Evolutionary conservation across 805 yeast genomes (phyloP).

Genomic region (Saccharomycopsis fibuligera): DNA sequence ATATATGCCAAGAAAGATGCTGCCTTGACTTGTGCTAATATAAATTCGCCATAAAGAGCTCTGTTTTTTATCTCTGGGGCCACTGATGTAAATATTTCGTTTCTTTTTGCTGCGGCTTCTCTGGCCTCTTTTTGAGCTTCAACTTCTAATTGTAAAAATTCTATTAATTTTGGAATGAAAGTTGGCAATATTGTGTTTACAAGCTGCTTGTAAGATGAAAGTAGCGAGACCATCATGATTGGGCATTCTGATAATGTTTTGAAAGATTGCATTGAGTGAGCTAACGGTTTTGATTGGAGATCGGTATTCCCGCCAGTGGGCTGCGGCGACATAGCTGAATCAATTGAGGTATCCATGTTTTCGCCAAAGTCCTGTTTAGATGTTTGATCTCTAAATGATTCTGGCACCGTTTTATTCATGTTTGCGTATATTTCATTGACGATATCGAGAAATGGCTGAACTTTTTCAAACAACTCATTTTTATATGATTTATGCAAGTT

Average conservation of each 20-base stretch:
- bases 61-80: constrained; percentile 72
- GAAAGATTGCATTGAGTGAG: constrained; percentile 73
- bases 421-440: constrained; percentile 73
- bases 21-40: constrained; percentile 90
- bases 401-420: constrained; percentile 67
- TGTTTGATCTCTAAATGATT: constrained; percentile 45
- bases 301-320: constrained; percentile 33
- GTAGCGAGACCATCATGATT: constrained; percentile 87
- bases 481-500: constrained; percentile 82
- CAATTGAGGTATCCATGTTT: not conserved
- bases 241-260: constrained; percentile 95
- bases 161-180: constrained; percentile 77
- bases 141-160: constrained; percentile 69
- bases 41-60: constrained; percentile 77
- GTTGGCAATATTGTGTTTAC: constrained; percentile 64
- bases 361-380: not conserved
- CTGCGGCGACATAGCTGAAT: constrained; percentile 19
- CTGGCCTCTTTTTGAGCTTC: constrained; percentile 71
- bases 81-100: constrained; percentile 59
- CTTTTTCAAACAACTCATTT: constrained; percentile 58
- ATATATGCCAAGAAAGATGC: constrained; percentile 93
- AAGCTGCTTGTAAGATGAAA: constrained; percentile 75
- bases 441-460: constrained; percentile 70
- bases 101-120: constrained; percentile 45
- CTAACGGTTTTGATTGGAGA: constrained; percentile 30